phyloP scores from a whole-genome alignment of 129 eudicot species.

The Tagetes patula region DNA sequence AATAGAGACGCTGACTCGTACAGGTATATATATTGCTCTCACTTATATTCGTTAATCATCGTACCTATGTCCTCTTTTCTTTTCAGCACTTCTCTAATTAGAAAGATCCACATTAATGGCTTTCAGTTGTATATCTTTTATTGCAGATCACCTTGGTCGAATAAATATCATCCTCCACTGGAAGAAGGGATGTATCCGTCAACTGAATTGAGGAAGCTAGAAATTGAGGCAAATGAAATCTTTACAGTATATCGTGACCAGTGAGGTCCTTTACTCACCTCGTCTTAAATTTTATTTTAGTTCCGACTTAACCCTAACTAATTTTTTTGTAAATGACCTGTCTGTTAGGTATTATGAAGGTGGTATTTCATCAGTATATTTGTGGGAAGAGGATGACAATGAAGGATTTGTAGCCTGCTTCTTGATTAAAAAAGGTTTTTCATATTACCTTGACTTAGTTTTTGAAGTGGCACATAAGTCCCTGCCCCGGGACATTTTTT shows the following conservation, averaged over 20 bases:
- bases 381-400: slow-evolving; percentile 94
- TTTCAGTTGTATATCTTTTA: slow-evolving; percentile 1
- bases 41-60: not conserved
- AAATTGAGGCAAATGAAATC: slow-evolving; percentile 92
- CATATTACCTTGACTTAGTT: not conserved
- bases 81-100: too few species aligned
- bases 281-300: slow-evolving; percentile 41
- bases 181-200: slow-evolving; percentile 88
- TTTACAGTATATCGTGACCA: slow-evolving; percentile 96
- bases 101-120: not conserved
- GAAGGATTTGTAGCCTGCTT: slow-evolving; percentile 91
- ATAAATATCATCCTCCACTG: slow-evolving; percentile 82
- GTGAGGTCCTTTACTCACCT: slow-evolving; percentile 99
- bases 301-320: slow-evolving; percentile 14
- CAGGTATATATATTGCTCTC: slow-evolving; percentile 49
- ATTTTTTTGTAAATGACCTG: slow-evolving; percentile 19
- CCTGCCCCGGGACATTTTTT: not conserved
- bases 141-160: slow-evolving; percentile 96
- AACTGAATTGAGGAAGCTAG: slow-evolving; percentile 83
- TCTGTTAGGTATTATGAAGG: slow-evolving; percentile 94
- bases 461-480: not conserved
- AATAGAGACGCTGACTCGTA: slow-evolving; percentile 99
- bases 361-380: slow-evolving; percentile 85
- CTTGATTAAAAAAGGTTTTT: slow-evolving; percentile 86
- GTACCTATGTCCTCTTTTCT: too few species aligned